phyloP scores from a whole-genome alignment of 2,329 filamentous ascomycete genomes.

The Epichloe festucae region DNA sequence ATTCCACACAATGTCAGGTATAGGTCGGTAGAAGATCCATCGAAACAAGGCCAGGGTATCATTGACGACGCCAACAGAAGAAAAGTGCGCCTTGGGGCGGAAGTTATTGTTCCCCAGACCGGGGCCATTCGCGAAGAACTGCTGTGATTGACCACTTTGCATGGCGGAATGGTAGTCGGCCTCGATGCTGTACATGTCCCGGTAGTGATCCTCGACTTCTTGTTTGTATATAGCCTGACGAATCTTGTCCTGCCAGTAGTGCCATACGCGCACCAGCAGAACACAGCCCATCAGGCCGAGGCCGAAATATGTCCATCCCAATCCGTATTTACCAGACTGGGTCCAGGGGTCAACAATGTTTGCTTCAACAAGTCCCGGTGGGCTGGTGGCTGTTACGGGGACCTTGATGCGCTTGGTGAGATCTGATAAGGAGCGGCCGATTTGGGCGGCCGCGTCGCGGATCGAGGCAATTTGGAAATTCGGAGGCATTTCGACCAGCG shows the following conservation, averaged over 20 bases:
- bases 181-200: constrained; percentile 36
- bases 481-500: constrained; percentile 27
- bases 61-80: constrained; percentile 62
- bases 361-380: constrained; percentile 48
- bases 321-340: constrained; percentile 70
- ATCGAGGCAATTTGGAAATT: constrained; percentile 18
- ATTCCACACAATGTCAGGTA: constrained; percentile 59
- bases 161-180: constrained; percentile 32
- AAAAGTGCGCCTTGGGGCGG: constrained; percentile 58
- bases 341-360: constrained; percentile 64
- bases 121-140: constrained; percentile 61
- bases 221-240: constrained; percentile 81
- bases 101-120: constrained; percentile 43
- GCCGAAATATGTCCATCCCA: constrained; percentile 82
- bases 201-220: constrained; percentile 55
- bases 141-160: constrained; percentile 39
- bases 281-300: constrained; percentile 57
- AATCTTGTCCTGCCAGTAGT: constrained; percentile 88
- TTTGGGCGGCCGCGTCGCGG: constrained; percentile 19
- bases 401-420: constrained; percentile 46
- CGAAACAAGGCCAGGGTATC: constrained; percentile 70
- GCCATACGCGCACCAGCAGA: constrained; percentile 61
- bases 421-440: constrained; percentile 21
- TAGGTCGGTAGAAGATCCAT: constrained; percentile 79
- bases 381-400: constrained; percentile 45